Evolutionary conservation across 768 basidiomycete genomes (phyloP).

Genomic region (Boletellus emodensis): DNA sequence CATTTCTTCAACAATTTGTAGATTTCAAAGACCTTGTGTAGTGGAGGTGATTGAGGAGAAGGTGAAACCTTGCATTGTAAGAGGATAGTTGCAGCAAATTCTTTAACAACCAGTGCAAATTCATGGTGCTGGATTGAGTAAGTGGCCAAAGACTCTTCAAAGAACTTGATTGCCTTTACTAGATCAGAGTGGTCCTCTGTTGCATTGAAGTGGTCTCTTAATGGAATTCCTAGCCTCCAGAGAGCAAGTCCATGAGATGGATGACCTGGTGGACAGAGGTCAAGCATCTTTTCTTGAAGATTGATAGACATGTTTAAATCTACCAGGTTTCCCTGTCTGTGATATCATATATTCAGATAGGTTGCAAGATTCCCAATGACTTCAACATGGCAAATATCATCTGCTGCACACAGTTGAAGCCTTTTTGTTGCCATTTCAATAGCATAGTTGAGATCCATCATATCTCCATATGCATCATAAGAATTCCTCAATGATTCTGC

Average conservation of each 20-base stretch:
- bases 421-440: not conserved
- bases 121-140: not conserved
- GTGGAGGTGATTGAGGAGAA: not conserved
- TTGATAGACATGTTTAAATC: not conserved
- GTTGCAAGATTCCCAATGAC: too few species aligned
- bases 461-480: not conserved
- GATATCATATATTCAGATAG: too few species aligned
- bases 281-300: not conserved
- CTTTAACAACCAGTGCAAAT: not conserved
- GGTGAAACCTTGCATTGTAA: too few species aligned
- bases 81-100: not conserved
- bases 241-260: not conserved
- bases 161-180: not conserved
- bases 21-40: not conserved
- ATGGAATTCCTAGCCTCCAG: too few species aligned
- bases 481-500: not conserved
- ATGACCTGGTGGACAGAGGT: not conserved
- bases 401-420: not conserved
- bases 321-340: too few species aligned
- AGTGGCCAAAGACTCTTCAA: not conserved
- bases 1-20: not conserved
- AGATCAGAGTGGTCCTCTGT: not conserved
- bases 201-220: too few species aligned
- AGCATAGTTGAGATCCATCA: not conserved
- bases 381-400: not conserved